Conservation (phyloP, 2,329 filamentous ascomycete genomes). For the Colletotrichum lentis region DNA sequence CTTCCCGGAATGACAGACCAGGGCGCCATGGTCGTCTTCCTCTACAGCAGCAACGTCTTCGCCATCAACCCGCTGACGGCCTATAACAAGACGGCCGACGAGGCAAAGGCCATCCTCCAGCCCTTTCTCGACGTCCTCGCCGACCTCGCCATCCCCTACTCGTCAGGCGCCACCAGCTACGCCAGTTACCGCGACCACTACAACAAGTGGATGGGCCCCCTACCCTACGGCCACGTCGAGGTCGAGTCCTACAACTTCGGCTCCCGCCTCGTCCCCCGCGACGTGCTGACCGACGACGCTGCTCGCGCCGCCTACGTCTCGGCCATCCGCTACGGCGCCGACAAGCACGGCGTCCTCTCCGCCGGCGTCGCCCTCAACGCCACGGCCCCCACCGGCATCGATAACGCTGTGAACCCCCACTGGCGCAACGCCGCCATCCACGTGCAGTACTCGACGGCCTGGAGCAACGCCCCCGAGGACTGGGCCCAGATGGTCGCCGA, state of each 20-base stretch:
- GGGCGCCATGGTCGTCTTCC: conserved; percentile 60
- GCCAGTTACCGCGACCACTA: conserved; percentile 54
- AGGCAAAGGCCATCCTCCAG: conserved; percentile 56
- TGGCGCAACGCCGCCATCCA: conserved; percentile 35
- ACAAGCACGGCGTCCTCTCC: conserved; percentile 32
- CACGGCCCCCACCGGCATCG: conserved; percentile 28
- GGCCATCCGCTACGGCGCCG: conserved; percentile 35
- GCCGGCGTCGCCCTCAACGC: conserved; percentile 41
- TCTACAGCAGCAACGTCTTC: conserved; percentile 58
- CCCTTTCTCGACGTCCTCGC: conserved; percentile 55
- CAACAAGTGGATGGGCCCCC: conserved; percentile 52
- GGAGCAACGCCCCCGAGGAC: conserved; percentile 36
- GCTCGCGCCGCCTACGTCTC: conserved; percentile 32
- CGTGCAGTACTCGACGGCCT: conserved; percentile 36
- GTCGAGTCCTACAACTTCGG: conserved; percentile 58
- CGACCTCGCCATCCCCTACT: conserved; percentile 45
- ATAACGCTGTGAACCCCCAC: conserved; percentile 37
- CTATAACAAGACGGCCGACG: conserved; percentile 53
- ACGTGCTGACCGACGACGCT: conserved; percentile 47
- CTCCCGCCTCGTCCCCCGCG: conserved; percentile 54
- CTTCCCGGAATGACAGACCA: conserved; percentile 59
- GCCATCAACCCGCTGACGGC: conserved; percentile 56
- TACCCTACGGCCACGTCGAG: conserved; percentile 54
- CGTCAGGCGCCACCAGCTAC: conserved; percentile 40
- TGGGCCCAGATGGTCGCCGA: conserved; percentile 33